Base-by-base conservation (phyloP, 164 flowering plant species). In the Magnolia sinica region DNA sequence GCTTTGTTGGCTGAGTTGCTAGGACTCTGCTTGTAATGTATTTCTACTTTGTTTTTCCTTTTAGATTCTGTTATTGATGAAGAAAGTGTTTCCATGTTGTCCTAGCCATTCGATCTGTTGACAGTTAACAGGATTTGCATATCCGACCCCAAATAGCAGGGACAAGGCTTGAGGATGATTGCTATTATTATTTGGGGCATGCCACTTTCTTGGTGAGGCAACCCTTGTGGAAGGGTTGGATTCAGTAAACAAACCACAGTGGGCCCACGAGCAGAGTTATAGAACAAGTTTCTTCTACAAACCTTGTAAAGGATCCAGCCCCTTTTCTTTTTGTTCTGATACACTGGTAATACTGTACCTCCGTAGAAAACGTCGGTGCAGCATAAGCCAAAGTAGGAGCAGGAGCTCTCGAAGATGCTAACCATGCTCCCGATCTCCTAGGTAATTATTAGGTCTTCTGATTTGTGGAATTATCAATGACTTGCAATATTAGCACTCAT, bases 301-400 rank as follows among this genome's bases (percentile, higher is more conserved):
- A 37, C 45, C 45, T 37, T 37, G 45, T 37, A 3, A 5, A 37
- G 45, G 45, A 37, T 59, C 64, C 11, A n/a, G 7, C 29, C 68
- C 24, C 68, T 20, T 20, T 19, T 65, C 24, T 65, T 7, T 22
- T 65, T 20, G 24, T 65, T 20, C 9, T 65, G 45, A 22, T 65
- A 20, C 24, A 20, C 4, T 65, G 16, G 24, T 24, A 65, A 20
- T 8, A 23, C 9, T 24, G 13, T 23, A 65, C 29, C 24, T 65
- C 6, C 13, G 37, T 16, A 65, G 68, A 23, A 65, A 29, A 65
- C 22, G 24, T 29, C 16, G 16, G 24, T 29, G 68, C 29, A 65
- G 68, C 68, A 65, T 14, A 24, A 65, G 37, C 24, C 68, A 23
- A 23, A 22, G 68, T 65, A 65, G 68, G 24, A 65, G 68, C 68